phyloP scores from a whole-genome alignment of 768 basidiomycete genomes.

The Pleurotus cornucopiae region DNA sequence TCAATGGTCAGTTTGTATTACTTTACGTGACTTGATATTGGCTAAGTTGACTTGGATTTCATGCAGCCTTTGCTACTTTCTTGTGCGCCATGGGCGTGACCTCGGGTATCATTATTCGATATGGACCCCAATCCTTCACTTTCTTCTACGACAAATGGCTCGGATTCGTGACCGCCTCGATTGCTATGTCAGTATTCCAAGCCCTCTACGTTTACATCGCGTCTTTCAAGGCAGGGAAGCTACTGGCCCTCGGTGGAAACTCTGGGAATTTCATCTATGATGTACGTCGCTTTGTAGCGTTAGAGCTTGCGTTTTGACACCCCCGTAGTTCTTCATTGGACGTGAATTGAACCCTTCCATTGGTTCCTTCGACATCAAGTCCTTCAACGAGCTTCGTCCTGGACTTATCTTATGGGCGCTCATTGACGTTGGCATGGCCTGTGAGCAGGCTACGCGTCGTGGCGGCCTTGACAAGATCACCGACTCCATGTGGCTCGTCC shows the following conservation, averaged over 20 bases:
- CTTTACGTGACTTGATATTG: not conserved
- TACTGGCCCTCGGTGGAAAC: constrained; percentile 93
- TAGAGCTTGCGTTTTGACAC: constrained; percentile 4
- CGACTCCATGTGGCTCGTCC: constrained; percentile 89
- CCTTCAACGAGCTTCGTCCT: constrained; percentile 82
- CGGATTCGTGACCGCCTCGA: constrained; percentile 79
- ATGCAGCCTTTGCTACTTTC: constrained; percentile 85
- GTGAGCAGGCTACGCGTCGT: constrained; percentile 81
- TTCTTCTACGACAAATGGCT: constrained; percentile 92
- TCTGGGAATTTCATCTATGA: constrained; percentile 85
- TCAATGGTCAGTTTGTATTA: constrained; percentile 67
- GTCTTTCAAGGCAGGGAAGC: constrained; percentile 64
- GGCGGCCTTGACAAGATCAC: constrained; percentile 66
- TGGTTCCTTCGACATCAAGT: constrained; percentile 62
- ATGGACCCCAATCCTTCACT: constrained; percentile 78
- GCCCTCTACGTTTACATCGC: constrained; percentile 63
- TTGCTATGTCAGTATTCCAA: constrained; percentile 76
- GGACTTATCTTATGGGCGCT: constrained; percentile 92
- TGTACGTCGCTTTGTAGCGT: constrained; percentile 42
- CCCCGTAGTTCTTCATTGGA: constrained; percentile 82
- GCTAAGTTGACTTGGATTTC: not conserved
- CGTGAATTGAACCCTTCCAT: constrained; percentile 89
- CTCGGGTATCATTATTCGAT: constrained; percentile 62
- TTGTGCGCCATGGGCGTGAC: constrained; percentile 76
- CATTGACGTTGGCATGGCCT: constrained; percentile 85